Evolutionary conservation across 148 eudicot species (phyloP).

Genomic region (Vaccinium macrocarpon): DNA sequence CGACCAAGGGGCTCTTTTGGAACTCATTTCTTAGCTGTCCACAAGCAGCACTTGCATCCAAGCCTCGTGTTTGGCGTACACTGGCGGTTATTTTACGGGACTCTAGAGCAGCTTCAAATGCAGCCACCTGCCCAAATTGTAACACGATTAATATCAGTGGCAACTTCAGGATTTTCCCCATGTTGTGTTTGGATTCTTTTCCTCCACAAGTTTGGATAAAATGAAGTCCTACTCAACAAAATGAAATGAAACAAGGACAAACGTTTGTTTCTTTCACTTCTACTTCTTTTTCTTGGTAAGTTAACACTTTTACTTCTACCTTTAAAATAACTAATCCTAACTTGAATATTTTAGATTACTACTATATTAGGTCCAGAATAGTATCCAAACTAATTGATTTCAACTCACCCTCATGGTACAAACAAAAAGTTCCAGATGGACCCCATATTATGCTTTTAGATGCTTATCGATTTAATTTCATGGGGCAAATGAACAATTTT

Average conservation of each 20-base stretch:
- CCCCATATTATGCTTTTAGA: no score
- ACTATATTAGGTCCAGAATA: not conserved
- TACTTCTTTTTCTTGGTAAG: not conserved
- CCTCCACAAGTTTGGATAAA: not conserved
- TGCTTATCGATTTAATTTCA: no score
- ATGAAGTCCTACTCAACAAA: not conserved
- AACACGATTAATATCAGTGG: not conserved
- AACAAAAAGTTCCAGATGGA: not conserved
- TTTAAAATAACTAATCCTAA: not conserved
- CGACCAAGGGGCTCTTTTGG: conserved; percentile 75
- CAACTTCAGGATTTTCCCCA: not conserved
- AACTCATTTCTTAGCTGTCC: conserved; percentile 91
- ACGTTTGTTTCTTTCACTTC: not conserved
- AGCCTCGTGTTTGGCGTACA: conserved; percentile 90
- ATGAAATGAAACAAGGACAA: not conserved
- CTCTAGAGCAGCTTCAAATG: conserved; percentile 73
- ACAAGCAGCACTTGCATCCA: conserved; percentile 97
- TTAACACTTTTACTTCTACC: not conserved
- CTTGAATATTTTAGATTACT: not conserved
- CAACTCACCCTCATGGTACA: not conserved
- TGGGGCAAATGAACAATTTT: no score
- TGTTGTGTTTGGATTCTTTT: not conserved
- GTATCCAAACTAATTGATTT: not conserved
- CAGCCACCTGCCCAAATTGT: conserved; percentile 42
- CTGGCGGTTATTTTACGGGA: conserved; percentile 78